Conservation (phyloP, 179 eudicot genomes). For the Corrigiola litoralis region DNA sequence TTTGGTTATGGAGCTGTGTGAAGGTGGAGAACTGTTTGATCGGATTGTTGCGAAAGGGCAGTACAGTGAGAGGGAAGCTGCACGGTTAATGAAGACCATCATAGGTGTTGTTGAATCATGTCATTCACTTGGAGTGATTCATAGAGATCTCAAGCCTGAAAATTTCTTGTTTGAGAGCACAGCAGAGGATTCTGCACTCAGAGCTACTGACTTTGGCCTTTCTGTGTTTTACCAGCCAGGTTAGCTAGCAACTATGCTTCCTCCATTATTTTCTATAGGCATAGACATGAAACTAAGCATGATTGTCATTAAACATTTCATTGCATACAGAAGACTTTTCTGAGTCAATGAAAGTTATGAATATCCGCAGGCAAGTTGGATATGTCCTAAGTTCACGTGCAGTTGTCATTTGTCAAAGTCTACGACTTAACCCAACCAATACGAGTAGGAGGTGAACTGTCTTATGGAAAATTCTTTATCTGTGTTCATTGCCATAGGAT, state of each 20-base stretch:
- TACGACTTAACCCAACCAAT: too few relatives aligned
- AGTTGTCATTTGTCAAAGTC: too few relatives aligned
- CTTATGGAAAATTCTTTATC: too few relatives aligned
- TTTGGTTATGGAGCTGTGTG: slow-evolving; percentile 43
- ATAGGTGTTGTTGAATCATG: slow-evolving; percentile 35
- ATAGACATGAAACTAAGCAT: too few relatives aligned
- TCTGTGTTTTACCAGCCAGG: slow-evolving; percentile 47
- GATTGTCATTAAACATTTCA: too few relatives aligned
- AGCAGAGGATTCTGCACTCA: slow-evolving; percentile 32
- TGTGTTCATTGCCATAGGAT: too few relatives aligned
- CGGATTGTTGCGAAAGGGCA: slow-evolving; percentile 38
- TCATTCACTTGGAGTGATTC: slow-evolving; percentile 45
- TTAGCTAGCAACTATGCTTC: neutral
- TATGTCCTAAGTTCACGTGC: too few relatives aligned
- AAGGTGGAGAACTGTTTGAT: slow-evolving; percentile 44
- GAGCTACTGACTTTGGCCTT: slow-evolving; percentile 37
- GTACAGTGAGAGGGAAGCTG: slow-evolving; percentile 39
- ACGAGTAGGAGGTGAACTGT: too few relatives aligned
- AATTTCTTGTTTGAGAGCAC: slow-evolving; percentile 35
- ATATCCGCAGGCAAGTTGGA: too few relatives aligned
- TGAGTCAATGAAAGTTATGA: too few relatives aligned
- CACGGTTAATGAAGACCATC: slow-evolving; percentile 35
- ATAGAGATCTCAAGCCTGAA: slow-evolving; percentile 46
- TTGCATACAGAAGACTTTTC: too few relatives aligned
- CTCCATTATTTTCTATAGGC: neutral